Percentiles rank a stretch among this genome's conserved stretches.
phyloP scores from a whole-genome alignment of 2,329 filamentous ascomycete species.

The Calonectria henricotiae region DNA sequence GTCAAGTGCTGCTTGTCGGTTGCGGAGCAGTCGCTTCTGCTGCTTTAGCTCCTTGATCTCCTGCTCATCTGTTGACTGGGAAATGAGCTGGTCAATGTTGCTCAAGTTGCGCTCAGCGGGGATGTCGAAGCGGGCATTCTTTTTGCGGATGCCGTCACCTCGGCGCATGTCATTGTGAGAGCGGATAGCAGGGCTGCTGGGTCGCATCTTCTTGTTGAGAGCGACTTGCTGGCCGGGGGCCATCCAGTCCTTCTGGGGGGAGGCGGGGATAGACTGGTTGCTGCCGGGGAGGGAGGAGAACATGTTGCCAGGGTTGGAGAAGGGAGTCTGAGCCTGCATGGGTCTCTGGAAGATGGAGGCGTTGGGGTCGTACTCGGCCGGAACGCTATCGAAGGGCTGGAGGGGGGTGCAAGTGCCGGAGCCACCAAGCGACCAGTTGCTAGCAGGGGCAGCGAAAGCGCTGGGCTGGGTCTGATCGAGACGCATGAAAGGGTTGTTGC shows the following conservation, averaged over 20 bases:
- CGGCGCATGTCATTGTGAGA: conserved; percentile 84
- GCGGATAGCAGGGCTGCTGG: conserved; percentile 79
- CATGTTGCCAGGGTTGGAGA: conserved; percentile 70
- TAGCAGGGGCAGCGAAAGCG: conserved; percentile 60
- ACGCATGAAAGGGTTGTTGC: conserved; percentile 79
- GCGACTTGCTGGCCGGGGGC: conserved; percentile 62
- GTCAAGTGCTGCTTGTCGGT: conserved; percentile 96
- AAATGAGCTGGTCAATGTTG: conserved; percentile 96
- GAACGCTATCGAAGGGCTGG: conserved; percentile 74
- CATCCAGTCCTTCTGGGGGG: conserved; percentile 75
- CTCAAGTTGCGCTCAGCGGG: conserved; percentile 92
- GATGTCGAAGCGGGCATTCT: conserved; percentile 98
- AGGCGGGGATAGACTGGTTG: conserved; percentile 69
- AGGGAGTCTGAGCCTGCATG: conserved; percentile 70
- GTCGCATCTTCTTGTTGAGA: conserved; percentile 74
- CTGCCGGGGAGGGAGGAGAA: conserved; percentile 68
- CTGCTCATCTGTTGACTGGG: conserved; percentile 89
- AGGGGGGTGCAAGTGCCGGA: conserved; percentile 84
- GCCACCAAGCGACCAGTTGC: conserved; percentile 76
- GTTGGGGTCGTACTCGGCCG: conserved; percentile 71
- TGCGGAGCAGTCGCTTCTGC: conserved; percentile 94
- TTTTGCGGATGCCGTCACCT: conserved; percentile 95
- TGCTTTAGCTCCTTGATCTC: conserved; percentile 99
- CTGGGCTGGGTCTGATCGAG: conserved; percentile 69
- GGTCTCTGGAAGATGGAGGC: conserved; percentile 70